A percentile compares a stretch with the other conserved stretches of the same genome.
Conservation (phyloP, 202 grass and related monocot species). For the Setaria viridis region DNA sequence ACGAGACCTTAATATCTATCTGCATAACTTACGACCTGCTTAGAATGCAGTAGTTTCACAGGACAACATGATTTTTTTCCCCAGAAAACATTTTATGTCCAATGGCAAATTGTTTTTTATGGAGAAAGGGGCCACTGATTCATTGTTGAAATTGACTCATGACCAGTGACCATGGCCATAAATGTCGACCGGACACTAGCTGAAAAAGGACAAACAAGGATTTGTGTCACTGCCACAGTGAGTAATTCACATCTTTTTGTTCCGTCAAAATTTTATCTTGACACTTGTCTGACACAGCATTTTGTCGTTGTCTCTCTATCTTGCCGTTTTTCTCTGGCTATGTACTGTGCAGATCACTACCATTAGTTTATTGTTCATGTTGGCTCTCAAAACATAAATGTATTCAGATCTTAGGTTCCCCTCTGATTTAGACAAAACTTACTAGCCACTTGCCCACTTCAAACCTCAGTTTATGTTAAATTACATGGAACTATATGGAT, state of each 20-base stretch:
- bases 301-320: background rate
- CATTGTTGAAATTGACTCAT: slow-evolving; percentile 33
- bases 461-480: background rate
- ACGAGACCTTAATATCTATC: too few species aligned
- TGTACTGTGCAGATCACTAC: background rate
- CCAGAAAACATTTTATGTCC: background rate
- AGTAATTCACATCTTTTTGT: background rate
- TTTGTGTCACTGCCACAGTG: background rate
- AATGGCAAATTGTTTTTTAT: background rate
- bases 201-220: slow-evolving; percentile 26
- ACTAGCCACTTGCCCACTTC: background rate
- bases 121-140: background rate
- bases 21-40: too few species aligned
- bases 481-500: background rate
- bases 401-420: background rate
- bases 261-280: slow-evolving; percentile 33
- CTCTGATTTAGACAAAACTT: background rate
- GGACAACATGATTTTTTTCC: background rate
- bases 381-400: background rate
- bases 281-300: slow-evolving; percentile 5
- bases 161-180: slow-evolving; percentile 39
- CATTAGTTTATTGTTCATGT: background rate
- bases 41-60: background rate
- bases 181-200: slow-evolving; percentile 26
- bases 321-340: background rate